phyloP scores from a whole-genome alignment of 2,329 filamentous ascomycete species.

The Calonectria multiphialidica region DNA sequence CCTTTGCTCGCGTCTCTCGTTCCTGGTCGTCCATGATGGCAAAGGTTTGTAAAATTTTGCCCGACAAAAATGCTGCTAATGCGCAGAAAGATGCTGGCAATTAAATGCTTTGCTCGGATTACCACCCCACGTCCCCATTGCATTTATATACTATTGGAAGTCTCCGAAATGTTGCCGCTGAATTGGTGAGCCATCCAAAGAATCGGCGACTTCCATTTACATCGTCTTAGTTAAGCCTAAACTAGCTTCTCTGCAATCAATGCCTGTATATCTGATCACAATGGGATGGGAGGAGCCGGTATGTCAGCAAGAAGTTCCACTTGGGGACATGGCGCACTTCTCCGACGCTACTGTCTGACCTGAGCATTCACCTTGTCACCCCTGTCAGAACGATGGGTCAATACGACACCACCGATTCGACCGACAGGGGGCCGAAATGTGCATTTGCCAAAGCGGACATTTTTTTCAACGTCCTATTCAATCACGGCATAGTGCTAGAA shows the following conservation, averaged over 20 bases:
- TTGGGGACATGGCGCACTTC: background rate
- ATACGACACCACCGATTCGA: background rate
- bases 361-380: too few species aligned
- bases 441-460: background rate
- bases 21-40: background rate
- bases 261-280: background rate
- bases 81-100: too few species aligned
- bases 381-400: too few species aligned
- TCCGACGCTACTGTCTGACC: background rate
- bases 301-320: background rate
- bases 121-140: background rate
- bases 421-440: background rate
- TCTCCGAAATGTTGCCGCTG: slow-evolving; percentile 28
- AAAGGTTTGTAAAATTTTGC: too few species aligned
- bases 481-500: background rate
- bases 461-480: background rate
- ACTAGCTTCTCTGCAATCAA: background rate
- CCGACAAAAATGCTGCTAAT: too few species aligned
- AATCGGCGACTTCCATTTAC: background rate
- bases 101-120: too few species aligned
- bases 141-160: slow-evolving; percentile 15
- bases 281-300: background rate
- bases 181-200: background rate
- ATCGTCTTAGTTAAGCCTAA: slow-evolving; percentile 4
- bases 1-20: background rate